phyloP scores from a whole-genome alignment of 1,284 basidiomycete genomes.

The Papiliotrema flavescens region DNA sequence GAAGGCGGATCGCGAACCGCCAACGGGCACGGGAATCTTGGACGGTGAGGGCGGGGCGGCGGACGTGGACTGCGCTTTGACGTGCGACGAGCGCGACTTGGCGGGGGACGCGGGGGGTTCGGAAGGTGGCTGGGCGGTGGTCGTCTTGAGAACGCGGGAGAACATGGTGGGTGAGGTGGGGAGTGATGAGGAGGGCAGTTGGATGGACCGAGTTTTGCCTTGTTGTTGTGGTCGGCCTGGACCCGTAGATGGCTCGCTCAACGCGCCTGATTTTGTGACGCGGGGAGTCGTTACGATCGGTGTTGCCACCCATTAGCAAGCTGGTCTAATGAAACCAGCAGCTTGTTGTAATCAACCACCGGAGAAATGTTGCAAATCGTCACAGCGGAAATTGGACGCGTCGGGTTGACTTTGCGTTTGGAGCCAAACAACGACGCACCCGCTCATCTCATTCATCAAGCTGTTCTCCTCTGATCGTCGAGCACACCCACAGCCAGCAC shows the following conservation, averaged over 20 bases:
- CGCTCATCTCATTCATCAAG: not conserved
- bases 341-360: not conserved
- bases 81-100: conserved; percentile 17
- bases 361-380: too few species aligned
- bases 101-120: conserved; percentile 19
- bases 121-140: conserved; percentile 19
- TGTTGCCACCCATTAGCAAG: not conserved
- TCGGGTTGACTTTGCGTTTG: not conserved
- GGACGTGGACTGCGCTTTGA: conserved; percentile 24
- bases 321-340: not conserved
- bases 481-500: not conserved
- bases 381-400: not conserved
- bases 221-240: not conserved
- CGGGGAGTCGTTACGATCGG: not conserved
- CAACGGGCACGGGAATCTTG: conserved; percentile 36
- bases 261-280: not conserved
- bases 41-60: conserved; percentile 28
- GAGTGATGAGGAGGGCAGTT: not conserved
- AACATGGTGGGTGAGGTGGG: conserved; percentile 13
- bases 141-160: conserved; percentile 35
- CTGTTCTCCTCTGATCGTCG: too few species aligned
- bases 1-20: conserved; percentile 21
- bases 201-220: not conserved
- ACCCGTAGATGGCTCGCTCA: not conserved
- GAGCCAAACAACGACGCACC: not conserved